Conservation (phyloP, 805 yeast species). For the Ogataea paraovalis region DNA sequence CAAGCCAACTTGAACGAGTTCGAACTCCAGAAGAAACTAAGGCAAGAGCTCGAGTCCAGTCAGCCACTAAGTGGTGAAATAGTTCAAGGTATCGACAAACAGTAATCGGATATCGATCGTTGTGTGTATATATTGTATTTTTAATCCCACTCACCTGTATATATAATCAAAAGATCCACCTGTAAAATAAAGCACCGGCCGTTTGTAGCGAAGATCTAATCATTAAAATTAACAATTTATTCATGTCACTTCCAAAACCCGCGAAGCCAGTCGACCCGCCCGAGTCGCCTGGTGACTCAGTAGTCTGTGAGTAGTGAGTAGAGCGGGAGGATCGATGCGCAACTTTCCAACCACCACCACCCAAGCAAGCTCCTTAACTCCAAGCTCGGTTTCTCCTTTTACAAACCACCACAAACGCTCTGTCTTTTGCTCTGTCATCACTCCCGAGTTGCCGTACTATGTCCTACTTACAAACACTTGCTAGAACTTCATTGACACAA, state of each 20-base stretch:
- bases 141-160: not conserved
- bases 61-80: conserved; percentile 64
- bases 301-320: too few relatives aligned
- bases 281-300: not conserved
- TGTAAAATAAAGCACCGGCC: too few relatives aligned
- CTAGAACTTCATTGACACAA: conserved; percentile 12
- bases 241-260: not conserved
- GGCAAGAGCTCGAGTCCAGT: conserved; percentile 48
- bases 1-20: conserved; percentile 63
- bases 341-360: not conserved
- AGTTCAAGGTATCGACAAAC: conserved; percentile 36
- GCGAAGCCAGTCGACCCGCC: not conserved
- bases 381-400: too few relatives aligned
- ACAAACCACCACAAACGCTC: not conserved
- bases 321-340: too few relatives aligned
- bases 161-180: too few relatives aligned
- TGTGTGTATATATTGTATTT: not conserved
- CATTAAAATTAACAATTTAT: too few relatives aligned
- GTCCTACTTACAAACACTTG: conserved; percentile 11
- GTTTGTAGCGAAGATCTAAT: too few relatives aligned
- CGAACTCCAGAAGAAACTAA: conserved; percentile 56
- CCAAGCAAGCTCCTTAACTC: too few relatives aligned
- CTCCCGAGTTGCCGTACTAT: not conserved
- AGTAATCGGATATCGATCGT: not conserved
- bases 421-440: not conserved